Evolutionary conservation across 2,329 filamentous ascomycete species (phyloP), one percentile per base, ranked within the genome.

Genomic region (Zasmidium angulare): DNA sequence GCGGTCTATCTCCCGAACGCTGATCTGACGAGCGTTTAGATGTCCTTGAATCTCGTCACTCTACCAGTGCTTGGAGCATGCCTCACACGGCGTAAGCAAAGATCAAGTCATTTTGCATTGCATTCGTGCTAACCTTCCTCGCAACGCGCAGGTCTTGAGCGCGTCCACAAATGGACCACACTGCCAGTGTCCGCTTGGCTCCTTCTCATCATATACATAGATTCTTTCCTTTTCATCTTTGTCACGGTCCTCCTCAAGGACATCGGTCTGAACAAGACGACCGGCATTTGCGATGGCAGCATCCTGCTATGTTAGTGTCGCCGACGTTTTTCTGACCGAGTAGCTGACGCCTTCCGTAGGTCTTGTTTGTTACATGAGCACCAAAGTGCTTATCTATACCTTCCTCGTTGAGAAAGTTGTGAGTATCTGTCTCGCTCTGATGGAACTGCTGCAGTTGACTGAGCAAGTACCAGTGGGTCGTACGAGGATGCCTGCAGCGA

Each of bases 161-260:
- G 61, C 20, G 40, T 60, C 21, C 52, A 51, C 21, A 60, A 60
- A 23, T 63, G 61, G 61, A 52, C 49, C 20, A 26, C 46, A 29
- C 29, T 63, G 26, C 58, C 55, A 9, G 52, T 63, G 17, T 58
- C 61, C 17, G 55, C 52, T 14, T 56, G 48, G 49, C 52, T 63
- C 9, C 43, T 63, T 1, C 55, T 60, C 2, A 22, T 51, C 1
- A 63, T 63, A 3, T 63, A 63, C 24, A 7, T 60, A 20, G 61
- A 63, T 21, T 60, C 58, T 1, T 58, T 60, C 10, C 52, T 63
- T 10, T 63, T 60, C 49, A 59, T 63, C 47, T 60, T 63, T 14
- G 50, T 46, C 10, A 63, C 61, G 2, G 61, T 52, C 14, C 24
- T 63, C 1, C 19, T 63, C 1, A 61, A 60, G 48, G 55, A 63